Evolutionary conservation across 805 yeast species (phyloP).

Genomic region (Monosporozyma unispora): DNA sequence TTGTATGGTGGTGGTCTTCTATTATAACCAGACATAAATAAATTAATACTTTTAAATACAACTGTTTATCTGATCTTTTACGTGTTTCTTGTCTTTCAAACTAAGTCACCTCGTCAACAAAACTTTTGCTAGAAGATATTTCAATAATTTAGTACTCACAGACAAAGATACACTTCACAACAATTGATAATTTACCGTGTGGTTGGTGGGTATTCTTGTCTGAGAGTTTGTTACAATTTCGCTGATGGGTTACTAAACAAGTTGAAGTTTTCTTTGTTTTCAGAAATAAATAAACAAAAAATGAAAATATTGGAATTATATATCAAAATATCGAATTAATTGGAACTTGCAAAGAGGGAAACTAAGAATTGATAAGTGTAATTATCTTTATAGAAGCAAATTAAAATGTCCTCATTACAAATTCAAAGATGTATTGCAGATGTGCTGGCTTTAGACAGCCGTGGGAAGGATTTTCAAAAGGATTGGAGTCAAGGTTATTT

Average conservation of each 20-base stretch:
- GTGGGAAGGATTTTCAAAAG: conserved; percentile 5
- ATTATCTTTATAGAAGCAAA: too few species aligned
- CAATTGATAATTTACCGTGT: background rate
- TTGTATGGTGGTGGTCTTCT: conserved; percentile 2
- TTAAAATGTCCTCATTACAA: conserved; percentile 26
- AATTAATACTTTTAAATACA: background rate
- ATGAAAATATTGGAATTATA: background rate
- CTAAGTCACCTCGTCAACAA: background rate
- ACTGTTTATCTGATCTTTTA: background rate
- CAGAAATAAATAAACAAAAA: background rate
- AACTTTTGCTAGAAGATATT: background rate
- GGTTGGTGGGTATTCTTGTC: too few species aligned
- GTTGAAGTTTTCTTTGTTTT: background rate
- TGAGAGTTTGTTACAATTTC: too few species aligned
- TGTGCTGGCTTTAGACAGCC: conserved; percentile 16
- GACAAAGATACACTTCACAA: background rate
- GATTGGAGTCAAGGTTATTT: conserved; percentile 24
- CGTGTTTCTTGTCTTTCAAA: background rate
- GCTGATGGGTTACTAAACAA: background rate
- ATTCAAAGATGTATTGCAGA: conserved; percentile 23
- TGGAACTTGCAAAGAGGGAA: too few species aligned
- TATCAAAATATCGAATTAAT: background rate
- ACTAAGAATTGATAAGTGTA: too few species aligned
- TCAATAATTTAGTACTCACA: background rate
- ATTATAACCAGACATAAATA: conserved; percentile 8